Base-by-base conservation (phyloP, 179 eudicot species). In the Nepenthes alata region DNA sequence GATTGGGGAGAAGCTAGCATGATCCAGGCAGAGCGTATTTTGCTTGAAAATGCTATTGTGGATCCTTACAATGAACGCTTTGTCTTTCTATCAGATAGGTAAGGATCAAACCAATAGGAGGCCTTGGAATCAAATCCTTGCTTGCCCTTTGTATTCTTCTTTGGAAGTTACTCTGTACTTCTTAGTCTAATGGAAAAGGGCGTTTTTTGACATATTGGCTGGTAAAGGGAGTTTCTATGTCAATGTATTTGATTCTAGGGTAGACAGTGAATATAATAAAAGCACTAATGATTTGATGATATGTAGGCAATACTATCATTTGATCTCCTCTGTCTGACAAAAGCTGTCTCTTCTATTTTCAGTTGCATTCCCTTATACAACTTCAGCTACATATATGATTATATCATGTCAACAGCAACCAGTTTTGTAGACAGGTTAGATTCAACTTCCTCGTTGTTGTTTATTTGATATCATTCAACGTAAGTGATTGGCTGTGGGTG, bases 1-100 rank as follows among this genome's bases (percentile, higher is more conserved):
- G 90, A 85, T 65, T 91, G 96, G 97, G 97, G 97, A 76, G 94
- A 72, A 74, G 86, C 96, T 61, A 88, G 72, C 85, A 91, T 91
- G 97, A 77, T 91, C 61, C 78, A 80, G 75, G 97, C 97, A 57
- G 97, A 91, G 65, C 93, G 85, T 73, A 71, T 88, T 70, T 81
- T 91, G 72, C 94, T 91, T 62, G 70, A 72, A 69, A 73, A 77
- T 70, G 96, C 97, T 55, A 75, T 91, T 36, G 60, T 60, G 37
- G 97, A 91, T 74, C 80, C 80, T 66, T 67, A 57, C 47, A 85
- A 88, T 77, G 81, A 81, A 67, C 81, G 95, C 4, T 91, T 91
- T 78, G 64, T 85, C 64, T 91, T 91, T 67, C 81, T 91, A 65
- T 91, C 96, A 49, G 96, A 91, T 70, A 91, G 96, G 97, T 85